Evolutionary conservation across 1,139 yeast genomes (phyloP), one percentile per base, ranked within the genome.

Genomic region (Candida frijolesensis): DNA sequence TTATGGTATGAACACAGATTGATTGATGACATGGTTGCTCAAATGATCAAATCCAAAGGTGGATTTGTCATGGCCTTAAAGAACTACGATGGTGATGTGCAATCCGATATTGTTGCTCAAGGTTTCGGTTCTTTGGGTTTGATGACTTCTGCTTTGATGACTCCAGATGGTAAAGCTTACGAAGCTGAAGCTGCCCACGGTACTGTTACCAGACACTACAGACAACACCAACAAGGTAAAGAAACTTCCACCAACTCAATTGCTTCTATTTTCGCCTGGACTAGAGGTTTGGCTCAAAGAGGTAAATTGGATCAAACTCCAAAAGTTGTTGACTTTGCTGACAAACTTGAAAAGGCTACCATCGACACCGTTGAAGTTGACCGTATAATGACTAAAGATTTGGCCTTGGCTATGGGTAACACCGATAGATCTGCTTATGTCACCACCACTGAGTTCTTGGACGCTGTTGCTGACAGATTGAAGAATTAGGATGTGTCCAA

Each of bases 111-210:
- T 60, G 92, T 87, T 50, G 95, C 95, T 15, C 95, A 87, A 71
- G 95, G 95, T 44, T 87, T 87, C 60, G 95, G 95, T 27, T 87
- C 94, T 7, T 74, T 87, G 54, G 95, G 95, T 49, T 76, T 87
- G 59, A 87, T 87, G 95, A 87, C 95, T 16, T 87, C 94, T 2
- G 90, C 85, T 14, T 78, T 87, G 60, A 84, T 87, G 71, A 85
- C 94, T n/a, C 91, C 95, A 52, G 94, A 87, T 69, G 95, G 95
- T 37, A 85, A 86, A 70, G 82, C 92, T 14, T 87, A 84, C 63
- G 94, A 87, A 70, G 76, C 87, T 52, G 95, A 87, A 71, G 95
- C 95, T 54, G 95, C 95, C 39, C 95, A 87, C 63, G 95, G 95
- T 58, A 87, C 95, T 6, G 95, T 87, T 58, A 87, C 95, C 30